Conservation (phyloP, 1,284 basidiomycete genomes). For the Leccinum pachyderme region DNA sequence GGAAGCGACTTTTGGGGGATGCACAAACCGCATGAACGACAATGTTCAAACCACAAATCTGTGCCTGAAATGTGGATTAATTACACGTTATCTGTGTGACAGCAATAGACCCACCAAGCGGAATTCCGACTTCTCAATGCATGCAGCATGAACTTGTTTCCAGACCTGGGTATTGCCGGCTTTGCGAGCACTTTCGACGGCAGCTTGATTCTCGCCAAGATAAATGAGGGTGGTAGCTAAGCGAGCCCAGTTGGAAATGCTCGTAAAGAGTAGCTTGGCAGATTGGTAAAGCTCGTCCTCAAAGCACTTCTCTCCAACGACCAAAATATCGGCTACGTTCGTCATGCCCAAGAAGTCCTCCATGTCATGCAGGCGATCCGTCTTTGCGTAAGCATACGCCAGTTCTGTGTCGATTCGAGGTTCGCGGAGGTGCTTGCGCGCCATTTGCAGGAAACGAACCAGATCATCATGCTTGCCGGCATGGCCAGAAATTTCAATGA, state of each 20-base stretch:
- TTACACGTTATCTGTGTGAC: neutral
- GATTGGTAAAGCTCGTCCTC: conserved; percentile 98
- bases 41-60: conserved; percentile 97
- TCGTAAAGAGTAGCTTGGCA: conserved; percentile 91
- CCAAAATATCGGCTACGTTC: conserved; percentile 95
- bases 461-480: conserved; percentile 99
- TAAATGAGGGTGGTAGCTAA: conserved; percentile 98
- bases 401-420: conserved; percentile 98
- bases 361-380: conserved; percentile 97
- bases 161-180: conserved; percentile 99
- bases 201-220: conserved; percentile 95
- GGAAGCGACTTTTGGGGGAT: neutral
- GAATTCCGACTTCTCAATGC: conserved; percentile 97
- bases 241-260: conserved; percentile 98
- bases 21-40: conserved; percentile 81
- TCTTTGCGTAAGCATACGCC: conserved; percentile 96
- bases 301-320: conserved; percentile 99
- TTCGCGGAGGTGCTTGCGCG: conserved; percentile 96
- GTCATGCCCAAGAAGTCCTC: conserved; percentile 99
- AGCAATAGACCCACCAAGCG: conserved; percentile 55
- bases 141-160: conserved; percentile 99
- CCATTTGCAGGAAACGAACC: conserved; percentile 98
- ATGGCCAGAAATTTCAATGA: conserved; percentile 94
- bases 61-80: conserved; percentile 52
- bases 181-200: conserved; percentile 97